A percentile compares a stretch with the other conserved stretches of the same genome.
phyloP scores from a whole-genome alignment of 257 asterid species.

The Coffea canephora region DNA sequence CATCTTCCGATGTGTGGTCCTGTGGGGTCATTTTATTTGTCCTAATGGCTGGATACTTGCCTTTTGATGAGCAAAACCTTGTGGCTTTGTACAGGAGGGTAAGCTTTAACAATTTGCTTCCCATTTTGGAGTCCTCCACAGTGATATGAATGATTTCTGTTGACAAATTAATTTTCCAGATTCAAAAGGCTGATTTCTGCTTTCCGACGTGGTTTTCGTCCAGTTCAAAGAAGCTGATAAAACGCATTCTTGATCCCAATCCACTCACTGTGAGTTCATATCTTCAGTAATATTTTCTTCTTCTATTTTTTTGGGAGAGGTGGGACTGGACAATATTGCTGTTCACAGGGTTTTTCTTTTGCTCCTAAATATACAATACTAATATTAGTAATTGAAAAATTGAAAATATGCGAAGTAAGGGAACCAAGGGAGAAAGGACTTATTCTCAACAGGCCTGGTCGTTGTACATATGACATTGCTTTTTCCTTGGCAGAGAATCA shows the following conservation, averaged over 20 bases:
- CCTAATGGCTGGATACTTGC: slow-evolving; percentile 75
- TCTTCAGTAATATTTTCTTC: background rate
- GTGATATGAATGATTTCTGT: slow-evolving; percentile 2
- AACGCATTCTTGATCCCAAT: slow-evolving; percentile 67
- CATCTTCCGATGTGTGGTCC: slow-evolving; percentile 81
- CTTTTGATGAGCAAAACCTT: slow-evolving; percentile 70
- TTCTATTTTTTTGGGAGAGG: background rate
- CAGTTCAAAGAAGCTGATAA: slow-evolving; percentile 55
- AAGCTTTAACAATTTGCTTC: slow-evolving; percentile 22
- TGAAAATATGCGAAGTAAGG: no score
- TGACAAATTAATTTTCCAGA: slow-evolving; percentile 41
- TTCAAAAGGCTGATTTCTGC: slow-evolving; percentile 53
- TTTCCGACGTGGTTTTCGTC: slow-evolving; percentile 76
- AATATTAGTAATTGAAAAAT: no score
- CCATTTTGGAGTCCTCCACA: slow-evolving; percentile 16
- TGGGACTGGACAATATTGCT: background rate
- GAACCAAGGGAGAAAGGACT: no score
- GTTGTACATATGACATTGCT: slow-evolving; percentile 9
- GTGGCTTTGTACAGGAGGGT: slow-evolving; percentile 54
- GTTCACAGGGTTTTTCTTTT: background rate
- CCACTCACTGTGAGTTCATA: slow-evolving; percentile 55
- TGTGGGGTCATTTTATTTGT: slow-evolving; percentile 88
- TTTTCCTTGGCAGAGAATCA: slow-evolving; percentile 54
- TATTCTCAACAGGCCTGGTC: background rate
- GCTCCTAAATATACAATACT: no score